Conservation (phyloP, 2,329 filamentous ascomycete species). For the Exophiala bonariae region DNA sequence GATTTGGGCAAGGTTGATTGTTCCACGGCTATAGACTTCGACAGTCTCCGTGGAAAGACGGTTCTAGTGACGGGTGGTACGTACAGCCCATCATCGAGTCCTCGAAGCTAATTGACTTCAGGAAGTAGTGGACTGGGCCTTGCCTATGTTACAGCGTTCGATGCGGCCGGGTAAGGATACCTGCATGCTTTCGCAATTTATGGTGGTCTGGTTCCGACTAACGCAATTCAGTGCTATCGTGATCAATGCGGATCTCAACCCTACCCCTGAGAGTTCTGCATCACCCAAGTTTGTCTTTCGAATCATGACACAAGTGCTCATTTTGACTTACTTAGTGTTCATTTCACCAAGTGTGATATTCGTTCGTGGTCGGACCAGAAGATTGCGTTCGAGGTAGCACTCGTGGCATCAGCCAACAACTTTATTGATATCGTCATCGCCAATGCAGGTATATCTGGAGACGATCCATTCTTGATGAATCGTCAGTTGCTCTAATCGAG, state of each 20-base stretch:
- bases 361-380: conserved; percentile 1
- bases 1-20: background rate
- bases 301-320: background rate
- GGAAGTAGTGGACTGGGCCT: background rate
- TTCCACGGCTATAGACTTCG: background rate
- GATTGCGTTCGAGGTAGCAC: background rate
- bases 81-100: background rate
- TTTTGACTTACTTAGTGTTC: background rate
- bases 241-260: background rate
- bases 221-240: background rate
- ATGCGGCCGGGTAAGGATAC: background rate
- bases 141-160: background rate
- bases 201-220: too few species aligned
- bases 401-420: background rate
- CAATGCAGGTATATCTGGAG: background rate
- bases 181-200: background rate
- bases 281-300: background rate
- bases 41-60: background rate
- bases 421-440: background rate
- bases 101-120: background rate
- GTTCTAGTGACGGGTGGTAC: background rate
- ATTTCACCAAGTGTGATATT: background rate
- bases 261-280: background rate
- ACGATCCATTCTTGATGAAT: background rate
- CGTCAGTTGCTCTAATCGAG: background rate